Base-by-base conservation (phyloP, 495 filamentous ascomycete species). In the Jackrogersella minutella region DNA sequence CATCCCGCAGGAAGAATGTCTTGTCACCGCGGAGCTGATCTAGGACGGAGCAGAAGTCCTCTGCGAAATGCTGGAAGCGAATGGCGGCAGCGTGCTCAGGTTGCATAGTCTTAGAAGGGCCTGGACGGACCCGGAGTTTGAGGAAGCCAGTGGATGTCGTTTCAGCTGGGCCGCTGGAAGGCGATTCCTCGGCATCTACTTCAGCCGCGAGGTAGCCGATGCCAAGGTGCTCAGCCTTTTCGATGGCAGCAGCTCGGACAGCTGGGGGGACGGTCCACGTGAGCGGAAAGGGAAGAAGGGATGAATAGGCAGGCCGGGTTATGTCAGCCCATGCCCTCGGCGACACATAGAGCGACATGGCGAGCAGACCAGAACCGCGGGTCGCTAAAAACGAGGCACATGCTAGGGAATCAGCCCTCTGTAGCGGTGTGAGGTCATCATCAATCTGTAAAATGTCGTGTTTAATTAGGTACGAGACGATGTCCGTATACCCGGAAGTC, bases 331-430 rank as follows among this genome's bases (percentile, higher is more conserved):
- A 99, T 78, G 97, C 97, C 59, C 89, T 85, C 64, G 87, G 89
- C 36, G 92, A 95, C 71, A 93, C 88, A 78, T 95, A 98, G 67
- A 99, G 88, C 52, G 86, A 93, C 68, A 94, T 86, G 64, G 91
- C 87, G 67, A 95, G 65, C 54, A 96, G 86, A 17, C 86, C 81
- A 67, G 86, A 81, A 40, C 84, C 88, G 65, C 86, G 86, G 24
- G 85, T 81, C 70, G 84, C 81, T 58, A 93, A 68, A 73, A 90
- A 91, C 58, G 90, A 74, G n/a, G 78, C 77, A 46, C 94, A 85
- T 55, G 95, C 90, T 49, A 87, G 80, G 43, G 88, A 78, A 70
- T 97, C 93, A 63, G 87, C 88, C 14, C 82, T 76, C 78, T 92
- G 92, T 5, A 87, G 86, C 22, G 83, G 80, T 43, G 87, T 81